A percentile compares a stretch with the other conserved stretches of the same genome.
Evolutionary conservation across 495 filamentous ascomycete species (phyloP).

Genomic region (Penicillium subrubescens): DNA sequence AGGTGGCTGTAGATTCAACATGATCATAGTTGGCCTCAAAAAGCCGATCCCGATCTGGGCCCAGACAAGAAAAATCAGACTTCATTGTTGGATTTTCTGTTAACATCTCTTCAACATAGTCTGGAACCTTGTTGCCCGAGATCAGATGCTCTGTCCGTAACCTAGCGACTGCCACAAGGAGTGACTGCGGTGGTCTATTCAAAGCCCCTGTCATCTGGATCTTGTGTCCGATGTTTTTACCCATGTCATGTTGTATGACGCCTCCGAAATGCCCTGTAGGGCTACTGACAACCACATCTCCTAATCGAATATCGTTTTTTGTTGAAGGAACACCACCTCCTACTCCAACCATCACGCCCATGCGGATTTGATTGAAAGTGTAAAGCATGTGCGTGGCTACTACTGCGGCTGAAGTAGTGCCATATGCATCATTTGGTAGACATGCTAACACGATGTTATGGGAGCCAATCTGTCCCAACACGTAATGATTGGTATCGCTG

Average conservation of each 20-base stretch:
- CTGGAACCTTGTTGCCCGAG: neutral
- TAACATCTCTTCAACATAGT: neutral
- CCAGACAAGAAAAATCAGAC: neutral
- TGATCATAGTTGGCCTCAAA: neutral
- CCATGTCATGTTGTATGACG: neutral
- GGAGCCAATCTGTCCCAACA: neutral
- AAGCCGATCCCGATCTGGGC: neutral
- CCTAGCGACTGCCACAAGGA: neutral
- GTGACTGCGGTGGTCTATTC: neutral
- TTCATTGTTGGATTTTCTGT: neutral
- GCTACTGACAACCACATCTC: neutral
- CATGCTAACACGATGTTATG: neutral
- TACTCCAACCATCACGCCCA: neutral
- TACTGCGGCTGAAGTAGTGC: neutral
- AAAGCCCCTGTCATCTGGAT: neutral
- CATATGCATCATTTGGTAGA: neutral
- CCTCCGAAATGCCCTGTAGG: neutral
- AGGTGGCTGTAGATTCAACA: neutral
- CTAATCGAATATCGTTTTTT: neutral
- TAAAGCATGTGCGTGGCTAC: neutral
- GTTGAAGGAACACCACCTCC: neutral
- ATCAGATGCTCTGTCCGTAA: neutral
- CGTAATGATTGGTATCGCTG: neutral
- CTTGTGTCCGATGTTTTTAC: neutral
- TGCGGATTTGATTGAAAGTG: neutral